Percentiles rank a stretch among this genome's conserved stretches.
phyloP scores from a whole-genome alignment of 1,139 yeast species.

The Yamadazyma siamensis region DNA sequence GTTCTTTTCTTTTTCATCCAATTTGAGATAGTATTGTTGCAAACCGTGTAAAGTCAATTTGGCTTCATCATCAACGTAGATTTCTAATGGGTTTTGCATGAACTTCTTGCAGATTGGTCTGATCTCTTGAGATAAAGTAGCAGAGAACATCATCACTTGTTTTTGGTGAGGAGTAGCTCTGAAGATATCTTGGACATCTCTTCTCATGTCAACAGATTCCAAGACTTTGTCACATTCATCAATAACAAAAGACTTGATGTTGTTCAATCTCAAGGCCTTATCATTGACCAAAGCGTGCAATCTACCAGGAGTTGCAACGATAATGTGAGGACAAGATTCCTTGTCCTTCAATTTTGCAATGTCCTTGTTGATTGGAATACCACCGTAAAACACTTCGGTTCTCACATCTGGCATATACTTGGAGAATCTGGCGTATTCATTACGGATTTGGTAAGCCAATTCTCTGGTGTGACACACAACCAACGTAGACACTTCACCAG shows the following conservation, averaged over 20 bases:
- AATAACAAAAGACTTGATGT: constrained; percentile 90
- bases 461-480: constrained; percentile 98
- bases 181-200: constrained; percentile 97
- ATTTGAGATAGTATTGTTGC: constrained; percentile 92
- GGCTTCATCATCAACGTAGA: constrained; percentile 96
- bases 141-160: constrained; percentile 99
- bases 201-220: constrained; percentile 91
- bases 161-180: constrained; percentile 97
- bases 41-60: constrained; percentile 96
- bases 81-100: constrained; percentile 97
- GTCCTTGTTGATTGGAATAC: constrained; percentile 84
- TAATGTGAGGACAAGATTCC: constrained; percentile 94
- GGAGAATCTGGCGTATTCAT: constrained; percentile 96
- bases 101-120: constrained; percentile 97
- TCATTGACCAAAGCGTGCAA: constrained; percentile 91
- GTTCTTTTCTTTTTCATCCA: constrained; percentile 90
- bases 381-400: constrained; percentile 97
- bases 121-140: constrained; percentile 90
- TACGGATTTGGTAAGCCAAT: constrained; percentile 96
- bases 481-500: constrained; percentile 92
- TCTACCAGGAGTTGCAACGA: constrained; percentile 98
- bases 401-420: constrained; percentile 98
- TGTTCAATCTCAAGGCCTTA: constrained; percentile 80
- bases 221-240: constrained; percentile 99
- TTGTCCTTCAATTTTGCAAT: constrained; percentile 85